phyloP scores from a whole-genome alignment of 1,284 basidiomycete genomes.

The Cutaneotrichosporon cavernicola region DNA sequence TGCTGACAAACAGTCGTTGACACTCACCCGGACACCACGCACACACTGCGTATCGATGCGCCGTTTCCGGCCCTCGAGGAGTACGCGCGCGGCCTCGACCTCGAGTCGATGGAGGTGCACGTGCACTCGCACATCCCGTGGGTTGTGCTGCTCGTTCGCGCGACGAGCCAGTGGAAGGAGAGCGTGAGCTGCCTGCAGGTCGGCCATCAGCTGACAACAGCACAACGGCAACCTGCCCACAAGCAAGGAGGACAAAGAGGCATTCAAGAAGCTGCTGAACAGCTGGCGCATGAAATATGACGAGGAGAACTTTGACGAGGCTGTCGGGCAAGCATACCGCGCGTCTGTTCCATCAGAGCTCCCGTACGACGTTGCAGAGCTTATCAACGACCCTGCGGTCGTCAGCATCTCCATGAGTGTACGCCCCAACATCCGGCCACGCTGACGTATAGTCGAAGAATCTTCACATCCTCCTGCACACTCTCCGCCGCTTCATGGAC shows the following conservation, averaged over 20 bases:
- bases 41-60: slow-evolving; percentile 82
- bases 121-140: slow-evolving; percentile 86
- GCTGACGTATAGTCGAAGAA: slow-evolving; percentile 56
- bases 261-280: slow-evolving; percentile 64
- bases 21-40: slow-evolving; percentile 79
- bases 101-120: slow-evolving; percentile 73
- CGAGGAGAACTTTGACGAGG: slow-evolving; percentile 96
- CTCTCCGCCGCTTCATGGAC: slow-evolving; percentile 62
- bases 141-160: slow-evolving; percentile 78
- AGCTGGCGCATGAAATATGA: slow-evolving; percentile 62
- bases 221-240: slow-evolving; percentile 33
- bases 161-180: slow-evolving; percentile 74
- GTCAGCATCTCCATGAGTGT: slow-evolving; percentile 50
- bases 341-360: slow-evolving; percentile 67
- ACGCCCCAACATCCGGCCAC: slow-evolving; percentile 20
- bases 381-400: slow-evolving; percentile 66
- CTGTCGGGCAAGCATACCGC: slow-evolving; percentile 74
- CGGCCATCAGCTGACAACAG: slow-evolving; percentile 23
- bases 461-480: slow-evolving; percentile 83
- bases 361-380: slow-evolving; percentile 63
- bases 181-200: slow-evolving; percentile 27
- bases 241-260: slow-evolving; percentile 67
- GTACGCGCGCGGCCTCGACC: slow-evolving; percentile 69
- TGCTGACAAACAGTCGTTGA: slow-evolving; percentile 68
- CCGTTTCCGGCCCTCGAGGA: slow-evolving; percentile 79